These are phyloP conservation scores for Eimeria maxima DNA, from an alignment of 169 alveolate genomes.

Conservation along the genomic window DNA sequence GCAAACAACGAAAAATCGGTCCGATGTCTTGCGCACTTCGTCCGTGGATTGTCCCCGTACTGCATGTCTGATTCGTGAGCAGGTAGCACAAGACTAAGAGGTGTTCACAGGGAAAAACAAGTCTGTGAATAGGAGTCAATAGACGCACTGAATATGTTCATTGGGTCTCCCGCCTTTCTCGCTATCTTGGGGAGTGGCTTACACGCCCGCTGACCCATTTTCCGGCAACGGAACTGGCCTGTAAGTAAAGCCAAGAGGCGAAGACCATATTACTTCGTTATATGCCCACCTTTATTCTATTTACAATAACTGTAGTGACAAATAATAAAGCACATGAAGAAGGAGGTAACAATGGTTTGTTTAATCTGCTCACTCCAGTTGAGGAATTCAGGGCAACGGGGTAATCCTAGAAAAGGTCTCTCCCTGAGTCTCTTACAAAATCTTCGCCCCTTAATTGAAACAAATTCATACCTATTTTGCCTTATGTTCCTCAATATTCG, in stretches of 20 bases:
- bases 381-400: background rate
- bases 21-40: background rate
- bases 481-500: background rate
- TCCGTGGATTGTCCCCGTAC: background rate
- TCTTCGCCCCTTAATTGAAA: background rate
- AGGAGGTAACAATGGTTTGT: background rate
- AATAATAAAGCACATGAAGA: background rate
- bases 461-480: background rate
- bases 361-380: background rate
- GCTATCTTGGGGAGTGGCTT: constrained; percentile 45
- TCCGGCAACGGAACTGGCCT: background rate
- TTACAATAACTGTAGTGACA: no score
- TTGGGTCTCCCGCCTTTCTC: constrained; percentile 69
- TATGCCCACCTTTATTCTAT: background rate
- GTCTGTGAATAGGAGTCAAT: background rate
- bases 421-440: background rate
- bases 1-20: background rate
- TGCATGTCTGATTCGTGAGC: background rate
- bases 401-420: background rate
- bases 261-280: background rate
- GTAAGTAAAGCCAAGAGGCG: background rate
- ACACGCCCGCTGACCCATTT: constrained; percentile 65
- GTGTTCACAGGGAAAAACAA: background rate
- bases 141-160: constrained; percentile 58
- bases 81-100: background rate